Percentiles rank a stretch among this genome's conserved stretches.
phyloP scores from a whole-genome alignment of 768 basidiomycete genomes.

The Suillus occidentalis region DNA sequence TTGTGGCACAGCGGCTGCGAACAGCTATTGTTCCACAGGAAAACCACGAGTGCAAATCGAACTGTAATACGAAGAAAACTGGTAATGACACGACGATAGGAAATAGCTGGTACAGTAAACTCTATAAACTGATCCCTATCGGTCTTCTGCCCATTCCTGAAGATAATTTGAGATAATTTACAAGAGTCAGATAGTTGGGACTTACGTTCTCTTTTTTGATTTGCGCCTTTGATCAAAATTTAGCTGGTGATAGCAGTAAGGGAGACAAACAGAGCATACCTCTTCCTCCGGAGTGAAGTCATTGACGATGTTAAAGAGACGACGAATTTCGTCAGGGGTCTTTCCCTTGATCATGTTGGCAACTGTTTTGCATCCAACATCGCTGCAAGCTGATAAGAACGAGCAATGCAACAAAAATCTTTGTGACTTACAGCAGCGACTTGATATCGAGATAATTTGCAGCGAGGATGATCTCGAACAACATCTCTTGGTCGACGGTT shows the following conservation, averaged over 20 bases:
- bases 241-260: conserved; percentile 52
- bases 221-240: conserved; percentile 75
- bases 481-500: conserved; percentile 99
- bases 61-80: conserved; percentile 8
- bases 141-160: conserved; percentile 93
- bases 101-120: conserved; percentile 18
- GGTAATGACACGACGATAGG: conserved; percentile 22
- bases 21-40: conserved; percentile 7
- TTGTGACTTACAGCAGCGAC: conserved; percentile 77
- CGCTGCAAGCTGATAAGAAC: conserved; percentile 46
- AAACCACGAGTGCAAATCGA: conserved; percentile 5
- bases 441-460: conserved; percentile 99
- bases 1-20: conserved; percentile 17
- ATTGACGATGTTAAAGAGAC: conserved; percentile 96
- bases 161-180: conserved; percentile 21
- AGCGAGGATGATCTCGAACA: conserved; percentile 99
- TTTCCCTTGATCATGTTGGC: conserved; percentile 99
- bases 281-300: conserved; percentile 99
- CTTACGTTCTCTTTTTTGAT: conserved; percentile 99
- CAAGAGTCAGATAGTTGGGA: conserved; percentile 14
- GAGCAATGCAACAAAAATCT: conserved; percentile 1
- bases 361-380: conserved; percentile 97
- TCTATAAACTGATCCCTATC: conserved; percentile 43
- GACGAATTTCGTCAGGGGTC: conserved; percentile 98
- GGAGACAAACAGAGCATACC: conserved; percentile 45